Conservation (phyloP, 345 rosid genomes). For the Anacardium occidentale region DNA sequence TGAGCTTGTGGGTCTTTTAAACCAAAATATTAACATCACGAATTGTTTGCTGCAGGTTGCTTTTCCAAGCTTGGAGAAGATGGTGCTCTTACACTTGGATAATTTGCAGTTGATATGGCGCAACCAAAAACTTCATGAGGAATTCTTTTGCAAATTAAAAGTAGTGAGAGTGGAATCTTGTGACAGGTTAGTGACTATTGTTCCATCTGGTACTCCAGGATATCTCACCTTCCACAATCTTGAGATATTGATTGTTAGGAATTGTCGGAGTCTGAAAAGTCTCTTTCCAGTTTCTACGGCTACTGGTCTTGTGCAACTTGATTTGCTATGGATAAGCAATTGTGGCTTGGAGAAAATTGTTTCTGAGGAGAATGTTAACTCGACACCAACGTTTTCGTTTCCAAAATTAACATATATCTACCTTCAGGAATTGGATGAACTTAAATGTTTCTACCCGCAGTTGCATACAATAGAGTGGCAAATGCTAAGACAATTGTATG, state of each 20-base stretch:
- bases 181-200: background rate
- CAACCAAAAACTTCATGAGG: background rate
- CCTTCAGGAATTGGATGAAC: background rate
- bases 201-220: background rate
- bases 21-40: background rate
- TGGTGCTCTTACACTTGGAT: background rate
- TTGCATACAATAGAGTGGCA: background rate
- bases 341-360: background rate
- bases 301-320: background rate
- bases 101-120: background rate
- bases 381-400: background rate
- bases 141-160: background rate
- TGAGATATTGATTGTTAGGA: background rate
- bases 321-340: background rate
- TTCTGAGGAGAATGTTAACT: background rate
- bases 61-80: too few relatives aligned
- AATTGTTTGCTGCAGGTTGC: too few relatives aligned
- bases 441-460: background rate
- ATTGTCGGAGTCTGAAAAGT: too few relatives aligned
- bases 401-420: too few relatives aligned
- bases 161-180: background rate
- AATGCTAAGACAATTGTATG: background rate
- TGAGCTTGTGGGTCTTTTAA: background rate
- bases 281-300: too few relatives aligned
- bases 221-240: background rate